Evolutionary conservation across 441 rosid genomes (phyloP).

Genomic region (Populus hybrid): DNA sequence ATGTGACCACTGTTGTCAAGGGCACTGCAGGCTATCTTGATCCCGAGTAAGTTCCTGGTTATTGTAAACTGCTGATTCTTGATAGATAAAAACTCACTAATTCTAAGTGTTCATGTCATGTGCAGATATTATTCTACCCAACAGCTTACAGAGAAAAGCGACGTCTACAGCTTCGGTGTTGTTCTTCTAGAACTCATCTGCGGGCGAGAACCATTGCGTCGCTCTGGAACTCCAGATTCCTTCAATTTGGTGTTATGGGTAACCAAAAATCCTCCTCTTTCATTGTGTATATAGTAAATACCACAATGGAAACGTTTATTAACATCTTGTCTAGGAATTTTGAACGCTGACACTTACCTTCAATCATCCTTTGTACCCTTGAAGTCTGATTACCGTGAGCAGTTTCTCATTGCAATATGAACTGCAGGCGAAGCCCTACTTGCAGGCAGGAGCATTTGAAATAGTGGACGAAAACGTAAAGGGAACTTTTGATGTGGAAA

Average conservation of each 20-base stretch:
- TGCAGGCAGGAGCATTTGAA: conserved; percentile 88
- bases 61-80: conserved; percentile 1
- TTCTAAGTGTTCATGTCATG: not conserved
- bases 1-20: conserved; percentile 88
- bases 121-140: conserved; percentile 81
- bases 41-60: conserved; percentile 60
- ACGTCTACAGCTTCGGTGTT: conserved; percentile 93
- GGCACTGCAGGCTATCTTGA: conserved; percentile 98
- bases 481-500: conserved; percentile 61
- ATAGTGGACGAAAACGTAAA: conserved; percentile 69
- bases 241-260: conserved; percentile 94
- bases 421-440: conserved; percentile 84
- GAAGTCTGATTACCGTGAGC: not conserved
- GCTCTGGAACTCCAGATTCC: conserved; percentile 81
- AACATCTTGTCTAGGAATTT: no score
- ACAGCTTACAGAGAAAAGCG: conserved; percentile 92
- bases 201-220: conserved; percentile 83
- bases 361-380: no score
- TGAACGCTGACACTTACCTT: no score
- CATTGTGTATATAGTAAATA: no score
- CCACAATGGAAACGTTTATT: no score
- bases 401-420: not conserved
- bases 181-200: conserved; percentile 90
- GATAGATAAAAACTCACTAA: conserved; percentile 3
- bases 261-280: conserved; percentile 6